Base-by-base conservation (phyloP, 2,329 filamentous ascomycete species). In the Pyrenochaeta sp. region DNA sequence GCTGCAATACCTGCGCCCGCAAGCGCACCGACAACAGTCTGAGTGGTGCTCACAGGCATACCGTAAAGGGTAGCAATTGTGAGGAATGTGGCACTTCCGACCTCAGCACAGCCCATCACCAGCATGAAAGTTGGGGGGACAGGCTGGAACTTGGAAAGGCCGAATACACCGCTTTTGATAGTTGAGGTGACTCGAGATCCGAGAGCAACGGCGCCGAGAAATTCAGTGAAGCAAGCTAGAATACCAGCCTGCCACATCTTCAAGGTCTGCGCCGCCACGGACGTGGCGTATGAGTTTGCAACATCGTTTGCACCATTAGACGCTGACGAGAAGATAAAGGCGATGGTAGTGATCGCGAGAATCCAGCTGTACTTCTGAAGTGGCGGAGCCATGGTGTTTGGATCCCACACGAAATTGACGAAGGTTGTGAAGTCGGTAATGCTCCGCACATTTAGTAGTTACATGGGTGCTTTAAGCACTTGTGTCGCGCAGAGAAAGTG, bases 41-140 rank as follows among this genome's bases (percentile, higher is more conserved):
- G 81, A 2, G 82, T 85, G 4, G 83, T 84, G 0, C 81, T 84
- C 14, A 85, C 81, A 23, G 81, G 82, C 51, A 83, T 74, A 27
- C 81, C 81, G 19, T 21, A n/a, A 41, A 29, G 66, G 3, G 83
- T 85, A 26, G 79, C 78, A 49, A 82, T 62, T 44, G 81, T 83
- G 11, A 85, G 75, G 70, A 81, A 85, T 11, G 71, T 51, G 0
- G 81, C 77, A 10, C 80, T 81, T 15, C 77, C 72, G 41, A 77
- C 65, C 34, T 82, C 72, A 45, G 80, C 81, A 61, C 79, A 82
- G 11, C 77, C 75, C 79, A 83, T 82, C 14, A 77, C 81, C 3
- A 84, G 71, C 79, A 84, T 83, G 15, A 83, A 75, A 7, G 82
- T 65, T 7, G 72, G 75, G 2, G 83, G 80, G 15, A 44, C 51